These are phyloP conservation scores for Jatropha podagrica DNA, from an alignment of 441 rosid genomes.

Conservation along the genomic window DNA sequence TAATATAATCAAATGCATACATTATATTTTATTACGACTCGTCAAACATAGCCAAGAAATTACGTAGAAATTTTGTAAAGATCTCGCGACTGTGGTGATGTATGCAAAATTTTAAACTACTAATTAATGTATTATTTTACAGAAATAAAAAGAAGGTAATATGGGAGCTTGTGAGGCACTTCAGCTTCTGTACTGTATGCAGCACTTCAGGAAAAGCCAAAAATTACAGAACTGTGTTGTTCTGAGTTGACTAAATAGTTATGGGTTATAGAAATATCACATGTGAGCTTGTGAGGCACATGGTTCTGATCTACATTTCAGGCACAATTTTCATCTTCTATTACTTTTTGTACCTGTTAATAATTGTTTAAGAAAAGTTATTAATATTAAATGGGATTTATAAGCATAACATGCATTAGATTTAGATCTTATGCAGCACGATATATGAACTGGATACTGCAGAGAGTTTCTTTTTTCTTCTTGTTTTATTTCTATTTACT, in stretches of 20 bases:
- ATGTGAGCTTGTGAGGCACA: not conserved
- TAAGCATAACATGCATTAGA: not conserved
- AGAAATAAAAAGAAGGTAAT: no score
- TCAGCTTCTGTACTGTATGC: not conserved
- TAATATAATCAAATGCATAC: no score
- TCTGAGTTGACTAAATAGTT: not conserved
- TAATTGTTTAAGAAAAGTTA: not conserved
- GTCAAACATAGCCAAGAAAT: no score
- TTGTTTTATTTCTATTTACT: not conserved
- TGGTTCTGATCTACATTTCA: constrained; percentile 10
- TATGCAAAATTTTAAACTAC: no score
- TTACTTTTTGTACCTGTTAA: not conserved
- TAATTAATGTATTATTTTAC: no score
- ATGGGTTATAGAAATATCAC: not conserved
- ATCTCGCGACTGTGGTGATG: no score
- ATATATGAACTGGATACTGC: not conserved
- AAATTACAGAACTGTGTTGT: not conserved
- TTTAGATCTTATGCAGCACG: constrained; percentile 9
- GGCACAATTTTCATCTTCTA: not conserved
- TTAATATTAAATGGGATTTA: not conserved
- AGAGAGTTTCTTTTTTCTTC: no score
- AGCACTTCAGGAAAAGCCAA: not conserved
- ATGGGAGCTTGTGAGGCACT: no score
- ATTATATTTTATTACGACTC: no score
- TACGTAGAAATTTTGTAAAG: no score